Evolutionary conservation across 345 rosid species (phyloP).

Genomic region (Rhizophora mangle): DNA sequence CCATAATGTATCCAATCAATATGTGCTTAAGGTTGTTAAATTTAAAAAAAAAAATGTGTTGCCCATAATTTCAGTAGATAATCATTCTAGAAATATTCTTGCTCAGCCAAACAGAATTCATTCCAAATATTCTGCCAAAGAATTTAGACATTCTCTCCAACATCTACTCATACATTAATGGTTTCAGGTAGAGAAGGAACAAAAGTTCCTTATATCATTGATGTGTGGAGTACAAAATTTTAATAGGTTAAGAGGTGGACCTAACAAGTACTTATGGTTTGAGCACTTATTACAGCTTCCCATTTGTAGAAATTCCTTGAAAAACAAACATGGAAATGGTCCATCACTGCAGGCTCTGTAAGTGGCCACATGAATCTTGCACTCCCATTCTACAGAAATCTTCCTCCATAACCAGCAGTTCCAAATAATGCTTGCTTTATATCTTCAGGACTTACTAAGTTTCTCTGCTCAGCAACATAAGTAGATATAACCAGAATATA

Average conservation of each 20-base stretch:
- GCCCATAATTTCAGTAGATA: slow-evolving; percentile 1
- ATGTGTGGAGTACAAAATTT: slow-evolving; percentile 2
- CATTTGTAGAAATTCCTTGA: slow-evolving; percentile 19
- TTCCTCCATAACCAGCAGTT: slow-evolving; percentile 97
- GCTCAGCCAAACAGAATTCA: slow-evolving; percentile 3
- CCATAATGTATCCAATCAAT: slow-evolving; percentile 12
- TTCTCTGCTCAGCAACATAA: slow-evolving; percentile 47
- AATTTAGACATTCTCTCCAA: slow-evolving; percentile 12
- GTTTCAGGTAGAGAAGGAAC: slow-evolving; percentile 13
- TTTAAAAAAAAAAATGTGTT: neutral
- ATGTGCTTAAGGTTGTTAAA: neutral
- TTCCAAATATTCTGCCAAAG: slow-evolving; percentile 1
- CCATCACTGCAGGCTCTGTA: slow-evolving; percentile 8
- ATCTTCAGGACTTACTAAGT: slow-evolving; percentile 54
- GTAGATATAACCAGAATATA: neutral
- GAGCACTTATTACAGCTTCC: slow-evolving; percentile 26
- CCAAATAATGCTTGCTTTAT: slow-evolving; percentile 82
- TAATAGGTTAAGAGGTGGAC: slow-evolving; percentile 15
- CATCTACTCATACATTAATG: slow-evolving; percentile 4
- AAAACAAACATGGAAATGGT: slow-evolving; percentile 15
- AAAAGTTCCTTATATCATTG: slow-evolving; percentile 12
- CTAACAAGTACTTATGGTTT: slow-evolving; percentile 19
- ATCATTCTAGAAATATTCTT: slow-evolving; percentile 34
- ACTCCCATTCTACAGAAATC: slow-evolving; percentile 44
- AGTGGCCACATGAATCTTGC: neutral